Percentiles rank a stretch among this genome's conserved stretches.
These are phyloP conservation scores for Verticillium klebahnii DNA, from an alignment of 2,329 filamentous ascomycete species.

Conservation along the genomic window DNA sequence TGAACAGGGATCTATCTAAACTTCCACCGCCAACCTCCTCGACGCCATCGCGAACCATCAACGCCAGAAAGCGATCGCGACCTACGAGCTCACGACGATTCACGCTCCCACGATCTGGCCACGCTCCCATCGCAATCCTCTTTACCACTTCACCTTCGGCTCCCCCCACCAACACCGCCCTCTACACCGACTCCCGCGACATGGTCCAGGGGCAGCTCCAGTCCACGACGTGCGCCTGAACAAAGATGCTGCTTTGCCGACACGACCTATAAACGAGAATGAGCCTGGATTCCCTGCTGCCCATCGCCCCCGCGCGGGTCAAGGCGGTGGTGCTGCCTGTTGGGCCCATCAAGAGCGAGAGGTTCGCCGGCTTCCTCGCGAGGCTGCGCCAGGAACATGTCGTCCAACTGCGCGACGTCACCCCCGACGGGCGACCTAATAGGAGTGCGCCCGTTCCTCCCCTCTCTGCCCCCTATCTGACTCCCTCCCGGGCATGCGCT, in stretches of 20 bases:
- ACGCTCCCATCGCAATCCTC: neutral
- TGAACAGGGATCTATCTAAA: neutral
- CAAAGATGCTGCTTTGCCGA: constrained; percentile 13
- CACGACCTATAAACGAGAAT: constrained; percentile 53
- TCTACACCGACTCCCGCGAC: neutral
- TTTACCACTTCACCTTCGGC: neutral
- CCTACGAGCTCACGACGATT: neutral
- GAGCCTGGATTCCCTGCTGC: constrained; percentile 84
- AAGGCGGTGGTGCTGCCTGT: constrained; percentile 83
- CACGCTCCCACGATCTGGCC: neutral
- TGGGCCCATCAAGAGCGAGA: constrained; percentile 76
- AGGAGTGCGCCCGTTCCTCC: constrained; percentile 58
- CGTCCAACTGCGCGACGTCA: constrained; percentile 81
- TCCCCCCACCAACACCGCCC: no score
- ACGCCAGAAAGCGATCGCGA: neutral
- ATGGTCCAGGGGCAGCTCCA: neutral
- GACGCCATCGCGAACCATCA: neutral
- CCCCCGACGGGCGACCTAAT: constrained; percentile 76
- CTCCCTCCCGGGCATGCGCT: no score
- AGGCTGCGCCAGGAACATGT: constrained; percentile 75
- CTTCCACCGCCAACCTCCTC: neutral
- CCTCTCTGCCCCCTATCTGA: neutral
- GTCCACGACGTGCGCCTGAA: neutral
- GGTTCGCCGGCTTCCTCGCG: constrained; percentile 74
- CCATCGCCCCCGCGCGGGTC: constrained; percentile 86